These are phyloP conservation scores for Deinandra increscens DNA, from an alignment of 129 eudicot species.

Conservation along the genomic window DNA sequence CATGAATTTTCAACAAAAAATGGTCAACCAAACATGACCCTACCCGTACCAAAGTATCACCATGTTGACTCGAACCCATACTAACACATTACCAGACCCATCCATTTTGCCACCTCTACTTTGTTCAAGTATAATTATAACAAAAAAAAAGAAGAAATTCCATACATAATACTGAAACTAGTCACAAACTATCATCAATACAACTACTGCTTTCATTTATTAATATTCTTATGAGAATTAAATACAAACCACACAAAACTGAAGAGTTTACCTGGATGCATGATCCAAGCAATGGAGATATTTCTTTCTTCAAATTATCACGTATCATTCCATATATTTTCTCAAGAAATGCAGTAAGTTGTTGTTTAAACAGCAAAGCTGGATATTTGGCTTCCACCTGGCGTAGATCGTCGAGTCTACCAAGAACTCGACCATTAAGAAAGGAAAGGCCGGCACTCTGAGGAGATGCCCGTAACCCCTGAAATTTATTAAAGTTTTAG, in stretches of 20 bases:
- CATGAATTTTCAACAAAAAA: not conserved
- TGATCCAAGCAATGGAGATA: constrained; percentile 79
- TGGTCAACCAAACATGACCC: not conserved
- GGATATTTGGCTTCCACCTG: constrained; percentile 96
- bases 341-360: constrained; percentile 89
- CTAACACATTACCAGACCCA: not conserved
- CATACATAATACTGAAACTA: not conserved
- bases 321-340: constrained; percentile 93
- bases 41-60: not conserved
- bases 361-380: constrained; percentile 87
- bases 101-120: not conserved
- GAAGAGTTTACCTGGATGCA: constrained; percentile 69
- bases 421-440: constrained; percentile 79
- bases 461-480: constrained; percentile 88
- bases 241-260: constrained; percentile 2
- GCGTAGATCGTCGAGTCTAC: constrained; percentile 79
- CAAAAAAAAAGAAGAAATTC: not conserved
- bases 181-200: not conserved
- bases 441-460: constrained; percentile 86
- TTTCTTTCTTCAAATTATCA: constrained; percentile 80
- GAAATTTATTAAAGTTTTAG: not conserved
- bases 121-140: not conserved
- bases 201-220: not conserved
- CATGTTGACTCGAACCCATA: not conserved
- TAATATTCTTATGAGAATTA: not conserved